Evolutionary conservation across 805 yeast genomes (phyloP), one percentile per base, ranked within the genome.

Genomic region (Cephaloascus albidus): DNA sequence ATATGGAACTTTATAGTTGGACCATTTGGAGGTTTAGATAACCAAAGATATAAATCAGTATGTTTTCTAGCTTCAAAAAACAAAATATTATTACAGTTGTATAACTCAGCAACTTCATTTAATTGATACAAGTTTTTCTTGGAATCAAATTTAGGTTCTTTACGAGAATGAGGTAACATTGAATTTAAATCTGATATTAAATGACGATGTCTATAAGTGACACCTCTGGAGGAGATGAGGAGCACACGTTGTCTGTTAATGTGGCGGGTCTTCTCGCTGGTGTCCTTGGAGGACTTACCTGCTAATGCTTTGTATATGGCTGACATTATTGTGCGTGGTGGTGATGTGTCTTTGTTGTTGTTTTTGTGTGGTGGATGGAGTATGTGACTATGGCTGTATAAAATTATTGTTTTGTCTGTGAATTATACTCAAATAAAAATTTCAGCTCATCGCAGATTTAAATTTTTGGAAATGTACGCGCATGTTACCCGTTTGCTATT

Each of bases 41-140:
- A 60, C 96, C 97, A 93, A 60, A 93, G 61, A 60, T 93, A 93
- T 54, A 93, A 76, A 64, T 93, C 98, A 61, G 80, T 85, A 63
- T 90, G 97, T 63, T 93, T 93, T 67, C 97, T 81, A 40, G 95
- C 86, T 63, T 93, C 98, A 58, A 93, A 93, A 59, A 84, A 93
- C 58, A 88, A 68, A 49, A 93, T 76, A 58, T 93, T 93, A 65
- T 93, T 93, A 73, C 98, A 93, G 71, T 93, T 93, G 75, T 90
- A 88, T 46, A 93, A 70, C 55, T 93, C 98, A 3, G 97, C 97
- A 45, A 89, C 84, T 66, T 93, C 98, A 55, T 93, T 93, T 43
- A 93, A 72, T 59, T 88, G 90, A 57, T 76, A 75, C 46, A 90
- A 72, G 59, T 86, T 85, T 58, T 89, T 85, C 64, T 93, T 93